Evolutionary conservation across 2,329 filamentous ascomycete species (phyloP).

Genomic region (Sporothrix schenckii): DNA sequence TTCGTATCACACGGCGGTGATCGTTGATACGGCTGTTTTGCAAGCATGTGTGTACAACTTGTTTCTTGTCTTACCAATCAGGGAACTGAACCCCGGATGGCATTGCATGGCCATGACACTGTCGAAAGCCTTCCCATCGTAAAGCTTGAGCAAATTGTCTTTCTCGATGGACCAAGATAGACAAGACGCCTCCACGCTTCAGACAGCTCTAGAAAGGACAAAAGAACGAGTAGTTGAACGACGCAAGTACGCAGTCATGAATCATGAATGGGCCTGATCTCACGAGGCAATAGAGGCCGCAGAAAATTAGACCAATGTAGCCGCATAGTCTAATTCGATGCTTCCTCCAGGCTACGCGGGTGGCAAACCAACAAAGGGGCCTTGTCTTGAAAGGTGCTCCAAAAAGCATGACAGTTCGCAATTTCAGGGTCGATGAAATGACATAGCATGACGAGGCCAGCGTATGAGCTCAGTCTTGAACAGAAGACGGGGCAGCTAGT

Average conservation of each 20-base stretch:
- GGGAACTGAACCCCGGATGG: background rate
- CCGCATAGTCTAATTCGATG: background rate
- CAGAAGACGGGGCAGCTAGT: background rate
- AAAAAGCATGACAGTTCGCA: no score
- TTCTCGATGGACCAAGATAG: background rate
- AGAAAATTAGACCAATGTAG: background rate
- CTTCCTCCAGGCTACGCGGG: background rate
- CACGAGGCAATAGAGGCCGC: constrained; percentile 12
- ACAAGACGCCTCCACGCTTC: background rate
- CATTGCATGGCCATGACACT: background rate
- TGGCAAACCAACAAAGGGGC: background rate
- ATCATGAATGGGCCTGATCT: constrained; percentile 21
- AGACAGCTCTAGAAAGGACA: background rate
- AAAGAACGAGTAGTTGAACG: constrained; percentile 1
- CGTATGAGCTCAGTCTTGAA: background rate
- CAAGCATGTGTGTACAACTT: background rate
- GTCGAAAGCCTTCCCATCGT: no score
- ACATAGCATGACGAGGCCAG: background rate
- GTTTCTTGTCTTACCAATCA: background rate
- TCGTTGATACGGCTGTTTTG: background rate
- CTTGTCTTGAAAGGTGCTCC: background rate
- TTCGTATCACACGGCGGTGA: constrained; percentile 7
- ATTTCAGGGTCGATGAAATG: constrained; percentile 14
- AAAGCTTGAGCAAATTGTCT: no score
- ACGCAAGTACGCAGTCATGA: constrained; percentile 14